These are phyloP conservation scores for Marsdenia floribunda DNA, from an alignment of 257 asterid genomes.

Conservation along the genomic window DNA sequence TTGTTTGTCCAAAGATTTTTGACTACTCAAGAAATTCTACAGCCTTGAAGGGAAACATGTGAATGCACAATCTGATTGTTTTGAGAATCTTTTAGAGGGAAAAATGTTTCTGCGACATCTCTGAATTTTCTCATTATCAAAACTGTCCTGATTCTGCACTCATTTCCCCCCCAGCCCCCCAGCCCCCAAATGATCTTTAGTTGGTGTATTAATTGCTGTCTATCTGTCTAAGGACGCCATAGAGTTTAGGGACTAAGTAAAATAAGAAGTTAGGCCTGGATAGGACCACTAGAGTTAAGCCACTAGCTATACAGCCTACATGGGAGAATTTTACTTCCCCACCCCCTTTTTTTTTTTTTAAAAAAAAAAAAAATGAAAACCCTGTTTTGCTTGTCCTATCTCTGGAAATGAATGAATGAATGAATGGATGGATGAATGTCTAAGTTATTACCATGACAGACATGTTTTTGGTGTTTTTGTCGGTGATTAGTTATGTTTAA, in stretches of 20 bases:
- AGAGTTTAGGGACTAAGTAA: not conserved
- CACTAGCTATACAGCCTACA: not conserved
- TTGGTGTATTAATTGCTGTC: slow-evolving; percentile 7
- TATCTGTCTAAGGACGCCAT: not conserved
- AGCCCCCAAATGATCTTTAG: not conserved
- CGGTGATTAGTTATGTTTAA: not conserved
- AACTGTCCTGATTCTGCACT: too few relatives aligned
- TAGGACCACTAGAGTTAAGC: slow-evolving; percentile 4
- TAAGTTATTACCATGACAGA: not conserved
- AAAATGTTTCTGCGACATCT: not conserved
- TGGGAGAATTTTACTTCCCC: not conserved
- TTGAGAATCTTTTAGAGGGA: slow-evolving; percentile 4
- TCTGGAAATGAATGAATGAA: not conserved
- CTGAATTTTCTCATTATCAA: not conserved
- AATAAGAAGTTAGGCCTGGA: not conserved
- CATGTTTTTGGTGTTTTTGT: not conserved
- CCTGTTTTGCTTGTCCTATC: not conserved
- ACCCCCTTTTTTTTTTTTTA: too few relatives aligned
- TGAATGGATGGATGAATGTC: not conserved
- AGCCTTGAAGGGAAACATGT: not conserved
- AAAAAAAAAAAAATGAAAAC: too few relatives aligned
- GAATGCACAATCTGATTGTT: not conserved
- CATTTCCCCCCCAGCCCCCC: too few relatives aligned
- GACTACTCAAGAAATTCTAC: slow-evolving; percentile 6
- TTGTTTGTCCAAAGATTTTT: not conserved